phyloP scores from a whole-genome alignment of 129 eudicot genomes.

The Sambucus nigra region DNA sequence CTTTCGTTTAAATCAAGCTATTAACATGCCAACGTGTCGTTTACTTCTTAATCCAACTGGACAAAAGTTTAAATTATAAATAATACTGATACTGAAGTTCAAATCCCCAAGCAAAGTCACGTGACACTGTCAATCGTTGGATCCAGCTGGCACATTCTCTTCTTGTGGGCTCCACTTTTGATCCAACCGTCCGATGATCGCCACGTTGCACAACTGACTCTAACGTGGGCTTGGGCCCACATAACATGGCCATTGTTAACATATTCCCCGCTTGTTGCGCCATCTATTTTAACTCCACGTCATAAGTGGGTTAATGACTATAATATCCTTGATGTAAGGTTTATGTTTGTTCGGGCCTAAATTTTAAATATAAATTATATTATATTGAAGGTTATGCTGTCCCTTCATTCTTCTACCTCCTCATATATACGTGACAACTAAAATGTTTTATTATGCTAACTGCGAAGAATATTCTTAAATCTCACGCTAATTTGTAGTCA shows the following conservation, averaged over 20 bases:
- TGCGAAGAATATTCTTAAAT: too few relatives aligned
- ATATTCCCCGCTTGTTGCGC: neutral
- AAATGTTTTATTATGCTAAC: too few relatives aligned
- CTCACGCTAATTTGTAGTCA: neutral
- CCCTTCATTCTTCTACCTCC: neutral
- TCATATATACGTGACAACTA: neutral
- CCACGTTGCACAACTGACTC: constrained; percentile 29
- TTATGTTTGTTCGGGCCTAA: too few relatives aligned
- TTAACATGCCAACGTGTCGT: neutral
- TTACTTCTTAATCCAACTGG: constrained; percentile 7
- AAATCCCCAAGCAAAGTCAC: constrained; percentile 41
- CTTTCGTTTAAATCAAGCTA: neutral
- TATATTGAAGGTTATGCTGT: neutral
- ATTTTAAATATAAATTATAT: too few relatives aligned
- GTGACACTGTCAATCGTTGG: constrained; percentile 22
- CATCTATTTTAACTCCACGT: neutral
- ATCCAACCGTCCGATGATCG: constrained; percentile 2
- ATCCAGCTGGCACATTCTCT: constrained; percentile 22
- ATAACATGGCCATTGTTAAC: constrained; percentile 11
- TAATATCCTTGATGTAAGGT: too few relatives aligned
- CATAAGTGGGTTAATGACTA: too few relatives aligned
- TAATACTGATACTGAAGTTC: constrained; percentile 25
- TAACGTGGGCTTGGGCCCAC: constrained; percentile 31
- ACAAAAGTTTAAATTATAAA: neutral
- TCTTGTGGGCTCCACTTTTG: constrained; percentile 23